Evolutionary conservation across 192 early-diverging fungal species (phyloP).

Genomic region (Coemansia sp.): DNA sequence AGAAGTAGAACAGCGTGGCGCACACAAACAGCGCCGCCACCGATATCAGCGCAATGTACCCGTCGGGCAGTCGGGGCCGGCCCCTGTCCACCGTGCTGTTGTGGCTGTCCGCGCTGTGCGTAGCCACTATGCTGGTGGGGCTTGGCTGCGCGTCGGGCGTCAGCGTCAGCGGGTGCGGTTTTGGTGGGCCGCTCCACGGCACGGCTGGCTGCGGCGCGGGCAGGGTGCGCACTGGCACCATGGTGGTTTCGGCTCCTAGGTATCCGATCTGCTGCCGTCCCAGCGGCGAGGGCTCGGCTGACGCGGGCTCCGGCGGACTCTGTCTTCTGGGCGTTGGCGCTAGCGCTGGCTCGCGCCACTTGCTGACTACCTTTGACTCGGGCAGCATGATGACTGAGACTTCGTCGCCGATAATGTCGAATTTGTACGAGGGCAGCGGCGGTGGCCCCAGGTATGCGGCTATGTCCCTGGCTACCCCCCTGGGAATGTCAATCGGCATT

Average conservation of each 20-base stretch:
- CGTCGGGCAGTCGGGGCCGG: constrained; percentile 23
- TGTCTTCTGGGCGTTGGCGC: neutral
- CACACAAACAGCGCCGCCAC: constrained; percentile 24
- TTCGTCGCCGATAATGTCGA: constrained; percentile 17
- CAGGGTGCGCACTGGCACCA: neutral
- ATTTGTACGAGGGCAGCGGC: constrained; percentile 4
- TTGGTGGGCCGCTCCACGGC: neutral
- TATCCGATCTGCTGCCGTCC: neutral
- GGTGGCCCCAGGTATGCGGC: neutral
- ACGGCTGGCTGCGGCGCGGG: neutral
- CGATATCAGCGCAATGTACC: constrained; percentile 40
- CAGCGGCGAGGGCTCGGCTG: neutral
- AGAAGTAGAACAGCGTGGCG: constrained; percentile 36
- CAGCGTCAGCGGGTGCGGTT: neutral
- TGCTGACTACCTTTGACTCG: neutral
- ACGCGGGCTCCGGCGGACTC: neutral
- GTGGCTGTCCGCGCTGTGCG: neutral
- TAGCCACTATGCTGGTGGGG: neutral
- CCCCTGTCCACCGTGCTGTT: neutral
- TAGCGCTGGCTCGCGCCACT: neutral
- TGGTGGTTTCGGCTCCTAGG: neutral
- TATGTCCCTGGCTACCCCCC: neutral
- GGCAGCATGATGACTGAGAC: constrained; percentile 6
- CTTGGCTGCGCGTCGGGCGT: neutral
- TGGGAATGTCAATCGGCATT: no score